Evolutionary conservation across 73 alveolate genomes (phyloP), one percentile per base, ranked within the genome.

Genomic region (Paramecium sexaurelia): DNA sequence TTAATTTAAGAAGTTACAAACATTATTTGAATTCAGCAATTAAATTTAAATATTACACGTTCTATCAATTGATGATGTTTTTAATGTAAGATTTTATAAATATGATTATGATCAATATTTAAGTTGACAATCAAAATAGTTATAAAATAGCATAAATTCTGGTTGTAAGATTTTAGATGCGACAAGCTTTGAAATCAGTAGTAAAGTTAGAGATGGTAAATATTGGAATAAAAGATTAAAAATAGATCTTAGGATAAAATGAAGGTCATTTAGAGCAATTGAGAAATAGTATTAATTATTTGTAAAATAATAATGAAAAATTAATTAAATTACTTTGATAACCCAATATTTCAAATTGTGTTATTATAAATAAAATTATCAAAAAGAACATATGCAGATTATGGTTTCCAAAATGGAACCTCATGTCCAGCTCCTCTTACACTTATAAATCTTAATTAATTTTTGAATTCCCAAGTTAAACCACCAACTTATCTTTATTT

Each of bases 391-490:
- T 39, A 45, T 24, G 75, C 90, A 19, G 33, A 40, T 22, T 24
- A 24, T 17, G 90, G 75, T 43, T 78, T 39, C 90, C 90, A 78
- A 43, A 78, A 78, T 19, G 90, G 90, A 8, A 78, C 90, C 22
- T 78, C 90, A 78, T 78, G 90, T 41, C 90, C 90, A 29, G 90
- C 90, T 15, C 90, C 90, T 33, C 68, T 41, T 24, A 78, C 90
- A 45, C 90, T 78, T 2, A 43, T 24, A 78, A 78, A 78, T 78
- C 90, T 78, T 13, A 78, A 20, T 3, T 78, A 29, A 2, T 78
- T 56, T 17, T 47, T 83, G 17, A 55, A 55, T 55, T 37, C 84
- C 92, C 92, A 66, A 36, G 92, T 85, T 19, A 78, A 24, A 19
- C 90, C 90, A 10, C 90, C 90, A 1, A 78, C 90, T 22, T 78